Evolutionary conservation across 1,139 yeast species (phyloP).

Genomic region (Sugiyamaella neomexicana): DNA sequence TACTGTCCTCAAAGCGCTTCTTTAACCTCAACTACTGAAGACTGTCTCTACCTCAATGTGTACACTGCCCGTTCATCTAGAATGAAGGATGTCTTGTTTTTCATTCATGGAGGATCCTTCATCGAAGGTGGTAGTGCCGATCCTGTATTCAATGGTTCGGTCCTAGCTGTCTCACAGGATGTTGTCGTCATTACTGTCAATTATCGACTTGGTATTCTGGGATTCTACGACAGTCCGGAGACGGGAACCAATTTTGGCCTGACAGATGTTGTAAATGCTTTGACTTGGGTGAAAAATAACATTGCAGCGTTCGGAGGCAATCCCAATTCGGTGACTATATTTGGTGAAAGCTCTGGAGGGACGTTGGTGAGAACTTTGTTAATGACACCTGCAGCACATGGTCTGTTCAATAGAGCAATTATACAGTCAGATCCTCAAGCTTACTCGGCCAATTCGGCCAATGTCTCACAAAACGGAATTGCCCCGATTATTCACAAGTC

Average conservation of each 20-base stretch:
- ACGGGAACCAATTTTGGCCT: conserved; percentile 39
- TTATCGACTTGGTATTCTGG: conserved; percentile 42
- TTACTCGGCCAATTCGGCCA: conserved; percentile 30
- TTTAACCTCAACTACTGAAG: conserved; percentile 26
- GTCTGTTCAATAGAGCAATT: conserved; percentile 35
- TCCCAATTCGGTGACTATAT: conserved; percentile 38
- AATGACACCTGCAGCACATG: conserved; percentile 28
- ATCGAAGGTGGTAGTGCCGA: conserved; percentile 37
- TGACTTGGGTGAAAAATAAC: conserved; percentile 43
- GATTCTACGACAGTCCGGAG: conserved; percentile 36
- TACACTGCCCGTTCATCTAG: conserved; percentile 27
- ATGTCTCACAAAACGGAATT: conserved; percentile 28
- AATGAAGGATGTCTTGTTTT: conserved; percentile 34
- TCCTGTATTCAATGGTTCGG: conserved; percentile 38
- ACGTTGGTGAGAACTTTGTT: conserved; percentile 35
- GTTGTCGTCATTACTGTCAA: conserved; percentile 43
- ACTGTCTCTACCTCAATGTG: conserved; percentile 36
- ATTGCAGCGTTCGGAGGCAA: conserved; percentile 43
- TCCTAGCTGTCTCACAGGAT: conserved; percentile 35
- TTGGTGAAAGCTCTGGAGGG: conserved; percentile 45
- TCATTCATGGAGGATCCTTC: conserved; percentile 46
- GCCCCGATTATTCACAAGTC: conserved; percentile 20
- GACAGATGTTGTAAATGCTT: conserved; percentile 39
- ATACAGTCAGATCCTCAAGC: conserved; percentile 39
- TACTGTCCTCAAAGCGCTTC: conserved; percentile 31